Conservation (phyloP, 1,284 basidiomycete genomes). For the Cryptococcus sp. region DNA sequence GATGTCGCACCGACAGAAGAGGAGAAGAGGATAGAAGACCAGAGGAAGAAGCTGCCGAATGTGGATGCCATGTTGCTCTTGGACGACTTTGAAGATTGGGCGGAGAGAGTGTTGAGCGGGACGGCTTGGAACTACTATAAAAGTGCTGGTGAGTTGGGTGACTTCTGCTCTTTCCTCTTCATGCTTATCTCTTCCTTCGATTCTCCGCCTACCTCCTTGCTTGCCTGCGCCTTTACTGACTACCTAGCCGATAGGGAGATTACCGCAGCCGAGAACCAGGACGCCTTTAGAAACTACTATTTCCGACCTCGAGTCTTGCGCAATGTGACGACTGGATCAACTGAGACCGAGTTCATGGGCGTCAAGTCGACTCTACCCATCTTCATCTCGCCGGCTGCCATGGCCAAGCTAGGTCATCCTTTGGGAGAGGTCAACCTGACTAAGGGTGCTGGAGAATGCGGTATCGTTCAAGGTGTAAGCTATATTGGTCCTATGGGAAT, state of each 20-base stretch:
- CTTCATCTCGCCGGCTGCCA: constrained; percentile 51
- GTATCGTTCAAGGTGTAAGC: constrained; percentile 49
- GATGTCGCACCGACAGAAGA: constrained; percentile 59
- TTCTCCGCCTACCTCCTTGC: too few relatives aligned
- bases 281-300: constrained; percentile 51
- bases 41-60: constrained; percentile 56
- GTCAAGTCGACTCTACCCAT: constrained; percentile 41
- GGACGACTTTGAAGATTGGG: constrained; percentile 58
- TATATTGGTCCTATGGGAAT: too few relatives aligned
- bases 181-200: not conserved
- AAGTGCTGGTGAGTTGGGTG: constrained; percentile 38
- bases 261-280: constrained; percentile 50
- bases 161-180: not conserved
- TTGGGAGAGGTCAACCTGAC: constrained; percentile 51
- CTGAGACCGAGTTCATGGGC: constrained; percentile 37
- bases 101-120: constrained; percentile 45
- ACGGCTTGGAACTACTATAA: constrained; percentile 56
- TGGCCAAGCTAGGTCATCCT: constrained; percentile 51
- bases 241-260: constrained; percentile 50
- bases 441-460: constrained; percentile 44
- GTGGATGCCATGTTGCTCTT: constrained; percentile 65
- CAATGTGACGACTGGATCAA: constrained; percentile 26
- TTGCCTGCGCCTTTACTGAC: not conserved
- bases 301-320: constrained; percentile 50
- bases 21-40: constrained; percentile 61